Conservation (phyloP, 495 filamentous ascomycete genomes). For the Aspergillus biplanus region DNA sequence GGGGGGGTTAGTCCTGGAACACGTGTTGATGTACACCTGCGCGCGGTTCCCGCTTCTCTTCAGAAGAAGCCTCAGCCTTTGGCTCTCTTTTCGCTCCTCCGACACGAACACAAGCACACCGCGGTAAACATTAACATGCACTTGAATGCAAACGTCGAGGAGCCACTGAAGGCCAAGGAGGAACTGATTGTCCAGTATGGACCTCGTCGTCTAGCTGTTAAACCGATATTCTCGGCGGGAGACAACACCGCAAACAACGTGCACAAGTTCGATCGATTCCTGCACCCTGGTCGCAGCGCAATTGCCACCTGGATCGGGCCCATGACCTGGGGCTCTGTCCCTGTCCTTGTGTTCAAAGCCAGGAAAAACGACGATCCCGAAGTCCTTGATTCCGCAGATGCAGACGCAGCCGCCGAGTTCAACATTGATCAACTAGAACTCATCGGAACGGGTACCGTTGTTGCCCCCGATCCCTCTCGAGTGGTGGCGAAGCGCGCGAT, state of each 20-base stretch:
- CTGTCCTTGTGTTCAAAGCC: conserved; percentile 80
- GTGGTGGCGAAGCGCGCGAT: conserved; percentile 94
- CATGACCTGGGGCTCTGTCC: conserved; percentile 89
- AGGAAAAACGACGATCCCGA: conserved; percentile 45
- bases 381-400: conserved; percentile 43
- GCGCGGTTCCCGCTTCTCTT: conserved; percentile 65
- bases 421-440: conserved; percentile 59
- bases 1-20: conserved; percentile 85
- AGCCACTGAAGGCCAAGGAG: conserved; percentile 84
- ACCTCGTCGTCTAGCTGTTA: conserved; percentile 80
- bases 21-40: conserved; percentile 78
- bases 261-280: conserved; percentile 92
- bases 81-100: conserved; percentile 79
- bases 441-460: conserved; percentile 82
- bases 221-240: conserved; percentile 82
- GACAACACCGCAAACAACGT: conserved; percentile 92
- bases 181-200: conserved; percentile 89
- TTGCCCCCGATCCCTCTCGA: conserved; percentile 75
- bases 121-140: conserved; percentile 85
- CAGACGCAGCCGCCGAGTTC: conserved; percentile 24
- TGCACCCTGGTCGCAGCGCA: conserved; percentile 89
- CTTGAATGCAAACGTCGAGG: conserved; percentile 68
- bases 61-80: conserved; percentile 63
- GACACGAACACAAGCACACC: conserved; percentile 92
- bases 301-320: conserved; percentile 90